Base-by-base conservation (phyloP, 108 stramenopile genomes). In the Aurantiochytrium sp. region DNA sequence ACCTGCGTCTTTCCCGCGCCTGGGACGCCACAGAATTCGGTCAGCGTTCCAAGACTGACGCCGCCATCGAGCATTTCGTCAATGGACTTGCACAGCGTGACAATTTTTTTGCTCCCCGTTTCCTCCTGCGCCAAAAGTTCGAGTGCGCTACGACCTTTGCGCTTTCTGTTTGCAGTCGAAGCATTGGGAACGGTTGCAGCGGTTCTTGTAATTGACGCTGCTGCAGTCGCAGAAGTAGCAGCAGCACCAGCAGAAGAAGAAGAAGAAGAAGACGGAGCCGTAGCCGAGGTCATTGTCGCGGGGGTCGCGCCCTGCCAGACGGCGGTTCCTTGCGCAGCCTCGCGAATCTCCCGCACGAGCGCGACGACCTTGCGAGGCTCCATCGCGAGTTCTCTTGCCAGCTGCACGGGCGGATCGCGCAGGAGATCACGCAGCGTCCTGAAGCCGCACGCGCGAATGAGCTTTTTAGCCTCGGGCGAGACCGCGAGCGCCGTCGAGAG, bases 1-100 rank as follows among this genome's bases (percentile, higher is more conserved):
- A 97, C 76, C 92, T 99, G 98, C 28, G 98, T 99, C 91, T 99
- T 99, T 8, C 98, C 98, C 35, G 92, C 90, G 12, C 98, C 97
- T 0, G 98, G 98, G 5, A 96, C 71, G 19, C 98, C 97, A 8
- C 95, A 95, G 44, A 98, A 89, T 95, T 98, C 97, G 2, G 97
- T 97, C 23, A 98, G 90, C 90, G 95, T 94, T 21, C 95, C 95
- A 42, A 95, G 69, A 5, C 92, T 72, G 72, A 97, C 92, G 35
- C 97, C 97, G n/a, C 96, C 58, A 23, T 96, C 96, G 14, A 98
- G 91, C 58, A 97, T 87, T 10, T 87, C 25, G 90, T 98, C 97
- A 18, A 98, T 60, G 29, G 92, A 58, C 88, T 90, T 88, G 59
- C 94, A 96, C 91, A 96, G 96, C 44, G 96, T 96, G 53, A 97